Evolutionary conservation across 805 yeast species (phyloP), one percentile per base, ranked within the genome.

Genomic region (Kodamaea fukazawae): DNA sequence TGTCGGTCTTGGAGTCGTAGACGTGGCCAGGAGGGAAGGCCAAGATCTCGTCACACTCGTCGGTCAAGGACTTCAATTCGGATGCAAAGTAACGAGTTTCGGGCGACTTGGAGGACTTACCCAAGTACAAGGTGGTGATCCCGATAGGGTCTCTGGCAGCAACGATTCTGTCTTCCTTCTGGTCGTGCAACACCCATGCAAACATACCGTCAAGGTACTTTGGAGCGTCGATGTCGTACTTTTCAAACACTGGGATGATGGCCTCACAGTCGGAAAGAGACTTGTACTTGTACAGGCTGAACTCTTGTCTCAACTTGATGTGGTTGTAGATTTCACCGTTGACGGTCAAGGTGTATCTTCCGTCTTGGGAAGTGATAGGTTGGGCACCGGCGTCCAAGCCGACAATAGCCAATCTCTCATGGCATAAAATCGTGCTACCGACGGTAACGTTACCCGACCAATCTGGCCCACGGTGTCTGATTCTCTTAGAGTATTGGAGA

Each of bases 71-170:
- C 73, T 93, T 93, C 65, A 93, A 76, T 71, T 93, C 99, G 41
- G 95, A 83, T 25, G 99, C 95, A 58, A 93, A 93, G 69, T 74
- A 91, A 28, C 87, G 80, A 10, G 96, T 78, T 56, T 80, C 71
- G 49, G 96, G 95, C 43, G 64, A 59, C 44, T 80, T 72, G 35
- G 76, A 63, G 29, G 81, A 72, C 61, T 87, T 80, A 54, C 99
- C 99, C 87, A 90, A 83, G 77, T 93, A 93, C 59, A 93, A 72
- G 41, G 99, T 89, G 48, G 96, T 90, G 61, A 93, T 83, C 59
- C 99, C 99, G 52, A 93, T 86, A 41, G 99, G 99, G 66, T 93
- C 99, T 71, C 99, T 81, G 39, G 99, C 96, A 46, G 99, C 99
- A 46, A 90, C 70, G 45, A 93, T 79, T 56, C 99, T 79, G 70